These are phyloP conservation scores for Coemansia sp. DNA, from an alignment of 192 early-diverging fungal species.

Conservation along the genomic window DNA sequence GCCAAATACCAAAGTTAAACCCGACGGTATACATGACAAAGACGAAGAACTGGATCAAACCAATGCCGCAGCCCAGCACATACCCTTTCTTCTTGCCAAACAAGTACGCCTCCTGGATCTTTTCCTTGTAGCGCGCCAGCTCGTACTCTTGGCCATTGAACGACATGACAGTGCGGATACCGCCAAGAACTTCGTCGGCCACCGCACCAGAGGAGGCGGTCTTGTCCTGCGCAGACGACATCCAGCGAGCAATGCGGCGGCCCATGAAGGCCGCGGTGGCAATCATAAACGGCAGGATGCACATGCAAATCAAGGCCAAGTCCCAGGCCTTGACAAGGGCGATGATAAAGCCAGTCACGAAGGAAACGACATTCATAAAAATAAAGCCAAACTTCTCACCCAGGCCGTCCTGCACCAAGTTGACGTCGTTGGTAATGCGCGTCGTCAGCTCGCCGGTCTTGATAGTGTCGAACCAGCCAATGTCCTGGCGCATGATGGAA, in stretches of 20 bases:
- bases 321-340: constrained; percentile 80
- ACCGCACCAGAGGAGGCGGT: constrained; percentile 81
- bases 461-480: constrained; percentile 81
- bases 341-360: constrained; percentile 71
- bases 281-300: constrained; percentile 72
- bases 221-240: constrained; percentile 56
- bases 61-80: constrained; percentile 64
- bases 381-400: constrained; percentile 78
- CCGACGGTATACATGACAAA: constrained; percentile 74
- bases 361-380: constrained; percentile 63
- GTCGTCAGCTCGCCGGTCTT: constrained; percentile 80
- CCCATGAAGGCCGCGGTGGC: constrained; percentile 54
- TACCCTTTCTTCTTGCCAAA: constrained; percentile 62
- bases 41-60: constrained; percentile 67
- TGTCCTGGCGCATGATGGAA: constrained; percentile 85
- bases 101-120: constrained; percentile 65
- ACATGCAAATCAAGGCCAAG: constrained; percentile 76
- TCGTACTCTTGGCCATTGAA: constrained; percentile 81
- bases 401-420: constrained; percentile 83
- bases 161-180: constrained; percentile 80
- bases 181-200: constrained; percentile 78
- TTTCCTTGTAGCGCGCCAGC: constrained; percentile 57
- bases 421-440: constrained; percentile 80
- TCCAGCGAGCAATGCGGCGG: constrained; percentile 43
- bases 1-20: constrained; percentile 72